phyloP scores from a whole-genome alignment of 495 filamentous ascomycete genomes.

The Corynascus novoguineensis region DNA sequence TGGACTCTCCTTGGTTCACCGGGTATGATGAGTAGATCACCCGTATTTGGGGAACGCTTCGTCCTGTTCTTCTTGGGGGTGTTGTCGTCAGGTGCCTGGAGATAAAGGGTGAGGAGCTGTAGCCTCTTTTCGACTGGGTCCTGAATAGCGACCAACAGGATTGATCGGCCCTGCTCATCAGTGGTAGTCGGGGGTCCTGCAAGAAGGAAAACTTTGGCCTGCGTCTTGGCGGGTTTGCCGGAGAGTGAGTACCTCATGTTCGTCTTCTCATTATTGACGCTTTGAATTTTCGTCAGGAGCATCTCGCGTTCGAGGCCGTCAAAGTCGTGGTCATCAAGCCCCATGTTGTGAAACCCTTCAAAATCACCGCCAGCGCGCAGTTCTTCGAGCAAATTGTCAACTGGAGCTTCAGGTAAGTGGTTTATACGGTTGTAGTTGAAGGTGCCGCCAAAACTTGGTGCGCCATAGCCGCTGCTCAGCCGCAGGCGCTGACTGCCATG shows the following conservation, averaged over 20 bases:
- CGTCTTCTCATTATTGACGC: slow-evolving; percentile 57
- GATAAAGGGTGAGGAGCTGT: slow-evolving; percentile 58
- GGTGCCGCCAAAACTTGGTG: slow-evolving; percentile 32
- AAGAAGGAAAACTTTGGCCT: slow-evolving; percentile 61
- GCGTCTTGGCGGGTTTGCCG: slow-evolving; percentile 40
- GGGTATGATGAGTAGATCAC: slow-evolving; percentile 28
- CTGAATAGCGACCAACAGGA: slow-evolving; percentile 63
- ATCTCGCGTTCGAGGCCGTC: slow-evolving; percentile 69
- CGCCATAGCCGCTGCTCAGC: slow-evolving; percentile 49
- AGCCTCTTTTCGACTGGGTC: slow-evolving; percentile 61
- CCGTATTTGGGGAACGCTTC: slow-evolving; percentile 10
- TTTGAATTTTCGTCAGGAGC: slow-evolving; percentile 65
- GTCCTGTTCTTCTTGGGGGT: slow-evolving; percentile 18
- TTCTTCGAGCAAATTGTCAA: slow-evolving; percentile 69
- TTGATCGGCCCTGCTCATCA: slow-evolving; percentile 44
- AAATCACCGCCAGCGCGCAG: slow-evolving; percentile 54
- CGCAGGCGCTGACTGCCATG: slow-evolving; percentile 63
- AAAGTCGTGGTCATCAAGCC: slow-evolving; percentile 61
- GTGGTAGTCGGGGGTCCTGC: slow-evolving; percentile 49
- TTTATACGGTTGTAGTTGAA: slow-evolving; percentile 33
- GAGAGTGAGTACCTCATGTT: slow-evolving; percentile 53
- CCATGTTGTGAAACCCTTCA: slow-evolving; percentile 65
- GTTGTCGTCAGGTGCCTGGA: slow-evolving; percentile 32
- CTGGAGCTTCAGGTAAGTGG: slow-evolving; percentile 59
- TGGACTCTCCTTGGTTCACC: slow-evolving; percentile 46